These are phyloP conservation scores for Circinella umbellata DNA, from an alignment of 371 early-diverging fungal genomes.

Conservation along the genomic window DNA sequence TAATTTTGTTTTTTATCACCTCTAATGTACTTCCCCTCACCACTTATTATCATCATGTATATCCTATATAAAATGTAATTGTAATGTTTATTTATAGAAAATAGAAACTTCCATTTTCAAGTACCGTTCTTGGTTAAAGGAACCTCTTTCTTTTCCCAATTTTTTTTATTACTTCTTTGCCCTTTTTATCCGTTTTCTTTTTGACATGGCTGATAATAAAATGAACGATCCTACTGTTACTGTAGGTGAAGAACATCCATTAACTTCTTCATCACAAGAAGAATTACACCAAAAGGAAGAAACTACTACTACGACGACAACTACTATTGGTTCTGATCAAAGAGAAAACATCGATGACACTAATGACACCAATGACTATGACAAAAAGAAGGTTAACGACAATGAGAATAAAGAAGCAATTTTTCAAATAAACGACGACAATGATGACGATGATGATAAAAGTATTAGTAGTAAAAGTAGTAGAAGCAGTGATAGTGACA, in stretches of 20 bases:
- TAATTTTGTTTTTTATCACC: too few species aligned
- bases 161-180: background rate
- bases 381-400: background rate
- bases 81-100: too few species aligned
- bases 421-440: background rate
- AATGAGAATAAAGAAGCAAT: too few species aligned
- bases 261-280: background rate
- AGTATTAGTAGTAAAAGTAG: conserved; percentile 6
- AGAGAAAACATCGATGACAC: background rate
- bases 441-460: background rate
- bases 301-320: background rate
- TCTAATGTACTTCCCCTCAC: too few species aligned
- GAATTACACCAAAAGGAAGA: background rate
- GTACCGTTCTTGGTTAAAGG: conserved; percentile 2
- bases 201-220: conserved; percentile 13
- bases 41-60: too few species aligned
- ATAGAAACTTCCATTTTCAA: background rate
- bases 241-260: conserved; percentile 12
- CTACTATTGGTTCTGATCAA: conserved; percentile 28
- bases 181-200: background rate
- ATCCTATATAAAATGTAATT: too few species aligned
- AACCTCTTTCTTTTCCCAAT: background rate
- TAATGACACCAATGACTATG: too few species aligned
- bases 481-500: background rate
- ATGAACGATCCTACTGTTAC: conserved; percentile 12